Conservation (phyloP, 257 asterid genomes). For the Prunella vulgaris region DNA sequence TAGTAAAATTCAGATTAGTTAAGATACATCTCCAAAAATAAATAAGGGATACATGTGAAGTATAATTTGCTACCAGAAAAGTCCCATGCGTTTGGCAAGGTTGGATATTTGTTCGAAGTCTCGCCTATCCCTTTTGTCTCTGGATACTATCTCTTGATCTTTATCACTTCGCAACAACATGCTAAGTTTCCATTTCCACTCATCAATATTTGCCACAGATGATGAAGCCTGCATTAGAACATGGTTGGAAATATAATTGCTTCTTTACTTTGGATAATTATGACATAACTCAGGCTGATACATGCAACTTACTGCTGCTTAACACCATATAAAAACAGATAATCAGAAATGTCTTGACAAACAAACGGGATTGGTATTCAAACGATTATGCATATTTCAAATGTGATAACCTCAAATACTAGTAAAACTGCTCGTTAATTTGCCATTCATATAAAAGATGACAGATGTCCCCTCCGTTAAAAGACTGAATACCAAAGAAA, state of each 20-base stretch:
- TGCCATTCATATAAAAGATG: not conserved
- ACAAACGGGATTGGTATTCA: not conserved
- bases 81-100: constrained; percentile 92
- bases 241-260: constrained; percentile 8
- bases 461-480: not conserved
- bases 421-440: not conserved
- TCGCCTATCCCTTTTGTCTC: constrained; percentile 88
- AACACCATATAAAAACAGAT: not conserved
- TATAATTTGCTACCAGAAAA: constrained; percentile 53
- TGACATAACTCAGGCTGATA: not conserved
- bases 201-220: constrained; percentile 93
- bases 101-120: constrained; percentile 88
- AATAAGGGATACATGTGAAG: not conserved
- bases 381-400: constrained; percentile 6
- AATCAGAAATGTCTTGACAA: constrained; percentile 1
- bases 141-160: constrained; percentile 79
- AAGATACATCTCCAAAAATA: constrained; percentile 12
- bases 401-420: not conserved
- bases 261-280: not conserved
- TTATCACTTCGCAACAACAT: constrained; percentile 66
- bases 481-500: not conserved
- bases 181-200: constrained; percentile 98
- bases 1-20: constrained; percentile 16
- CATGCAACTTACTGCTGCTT: not conserved
- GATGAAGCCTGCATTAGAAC: constrained; percentile 68